Base-by-base conservation (phyloP, 257 asterid species). In the Penstemon newberryi region DNA sequence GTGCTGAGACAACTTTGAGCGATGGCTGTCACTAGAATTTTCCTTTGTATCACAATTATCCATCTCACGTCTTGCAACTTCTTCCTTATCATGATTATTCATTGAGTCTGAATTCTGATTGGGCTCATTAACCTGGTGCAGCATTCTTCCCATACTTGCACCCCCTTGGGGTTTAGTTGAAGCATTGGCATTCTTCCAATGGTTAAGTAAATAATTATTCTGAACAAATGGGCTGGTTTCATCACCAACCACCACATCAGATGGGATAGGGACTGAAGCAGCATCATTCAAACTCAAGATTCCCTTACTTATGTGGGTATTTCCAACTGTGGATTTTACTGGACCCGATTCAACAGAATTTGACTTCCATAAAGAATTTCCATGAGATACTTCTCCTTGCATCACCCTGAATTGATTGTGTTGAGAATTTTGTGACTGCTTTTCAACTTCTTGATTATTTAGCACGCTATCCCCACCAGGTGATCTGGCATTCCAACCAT, bases 1-100 rank as follows among this genome's bases (percentile, higher is more conserved):
- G 62, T 78, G 89, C 69, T 78, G 86, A 40, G 88, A 81, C 60
- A 80, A 50, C 69, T 79, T 85, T 51, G 96, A 82, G 63, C 38
- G 86, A 59, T 81, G 83, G 82, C 87, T 86, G 49, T 84, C 96
- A 73, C 67, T 85, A 63, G 91, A 87, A 73, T 82, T 86, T 57
- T 84, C 96, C 73, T 71, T 86, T 42, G 55, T 52, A 69, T 75
- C 81, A 79, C 63, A 75, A 59, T 66, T 86, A 58, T 85, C 91
- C 75, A 57, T 66, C 45, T 76, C 89, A 73, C 25, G 80, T 73
- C 70, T 77, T 63, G 60, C 60, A 66, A 75, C 71, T 63, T 82
- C 89, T 78, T 79, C 81, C 58, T 70, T 82, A 40, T 63, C 80
- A 56, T 56, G 60, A 73, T 71, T 56, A 46, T 71, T 70, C 53